Percentiles rank a stretch among this genome's conserved stretches.
These are phyloP conservation scores for Lanmaoa rubissima DNA, from an alignment of 768 basidiomycete species.

Conservation along the genomic window DNA sequence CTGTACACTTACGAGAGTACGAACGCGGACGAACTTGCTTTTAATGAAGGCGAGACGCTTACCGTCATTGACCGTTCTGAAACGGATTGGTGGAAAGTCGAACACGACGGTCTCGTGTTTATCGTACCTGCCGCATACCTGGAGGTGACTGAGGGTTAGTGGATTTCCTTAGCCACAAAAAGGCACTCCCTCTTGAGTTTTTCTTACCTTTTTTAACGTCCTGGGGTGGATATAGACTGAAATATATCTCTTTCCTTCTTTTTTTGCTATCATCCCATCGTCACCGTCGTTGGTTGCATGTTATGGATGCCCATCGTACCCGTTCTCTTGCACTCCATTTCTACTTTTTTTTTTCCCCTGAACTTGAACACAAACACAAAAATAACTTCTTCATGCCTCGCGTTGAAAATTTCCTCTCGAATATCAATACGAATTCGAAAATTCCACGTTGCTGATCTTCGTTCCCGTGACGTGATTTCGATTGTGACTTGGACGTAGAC, in stretches of 20 bases:
- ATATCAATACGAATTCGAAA: slow-evolving; percentile 18
- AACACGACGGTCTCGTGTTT: slow-evolving; percentile 80
- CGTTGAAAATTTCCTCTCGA: not conserved
- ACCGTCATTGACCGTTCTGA: slow-evolving; percentile 82
- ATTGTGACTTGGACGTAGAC: slow-evolving; percentile 8
- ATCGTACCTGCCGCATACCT: slow-evolving; percentile 92
- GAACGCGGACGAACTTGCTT: slow-evolving; percentile 80
- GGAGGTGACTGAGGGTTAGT: slow-evolving; percentile 90
- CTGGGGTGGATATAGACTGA: slow-evolving; percentile 70
- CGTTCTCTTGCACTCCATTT: slow-evolving; percentile 1
- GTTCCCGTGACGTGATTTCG: slow-evolving; percentile 9
- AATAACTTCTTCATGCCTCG: slow-evolving; percentile 5
- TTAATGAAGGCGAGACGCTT: slow-evolving; percentile 76
- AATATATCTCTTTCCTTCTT: slow-evolving; percentile 51
- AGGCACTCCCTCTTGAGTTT: slow-evolving; percentile 50
- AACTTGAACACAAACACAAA: slow-evolving; percentile 5
- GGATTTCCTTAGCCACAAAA: slow-evolving; percentile 31
- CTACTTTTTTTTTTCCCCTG: not conserved
- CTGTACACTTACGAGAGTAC: slow-evolving; percentile 72
- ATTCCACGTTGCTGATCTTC: slow-evolving; percentile 6
- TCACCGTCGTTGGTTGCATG: slow-evolving; percentile 11
- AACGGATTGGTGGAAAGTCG: slow-evolving; percentile 95
- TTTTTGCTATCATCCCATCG: slow-evolving; percentile 39
- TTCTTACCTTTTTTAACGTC: slow-evolving; percentile 44
- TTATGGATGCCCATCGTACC: slow-evolving; percentile 11